These are phyloP conservation scores for Neopestalotiopsis sp. DNA, from an alignment of 2,329 filamentous ascomycete genomes.

Conservation along the genomic window DNA sequence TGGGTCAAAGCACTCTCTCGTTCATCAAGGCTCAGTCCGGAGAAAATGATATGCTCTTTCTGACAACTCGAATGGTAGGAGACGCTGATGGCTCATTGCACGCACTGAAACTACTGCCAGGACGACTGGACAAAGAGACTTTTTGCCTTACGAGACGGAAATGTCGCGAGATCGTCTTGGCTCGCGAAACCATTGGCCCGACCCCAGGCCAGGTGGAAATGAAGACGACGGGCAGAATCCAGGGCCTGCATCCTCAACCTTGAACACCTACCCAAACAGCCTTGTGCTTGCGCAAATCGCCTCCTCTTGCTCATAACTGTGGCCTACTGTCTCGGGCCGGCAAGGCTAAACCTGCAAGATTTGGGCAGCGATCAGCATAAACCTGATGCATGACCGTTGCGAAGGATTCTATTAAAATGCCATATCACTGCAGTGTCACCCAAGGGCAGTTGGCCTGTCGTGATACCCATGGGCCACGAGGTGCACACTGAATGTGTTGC, in stretches of 20 bases:
- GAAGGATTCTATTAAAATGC: not conserved
- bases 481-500: not conserved
- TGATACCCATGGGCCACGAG: not conserved
- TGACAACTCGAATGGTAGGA: not conserved
- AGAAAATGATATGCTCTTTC: not conserved
- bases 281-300: not conserved
- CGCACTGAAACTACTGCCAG: not conserved
- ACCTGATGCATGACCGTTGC: not conserved
- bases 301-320: not conserved
- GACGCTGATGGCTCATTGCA: not conserved
- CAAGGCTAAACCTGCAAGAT: not conserved
- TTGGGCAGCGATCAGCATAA: not conserved
- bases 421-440: not conserved
- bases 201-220: not conserved
- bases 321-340: not conserved
- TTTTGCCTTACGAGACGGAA: too few relatives aligned
- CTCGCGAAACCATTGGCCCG: not conserved
- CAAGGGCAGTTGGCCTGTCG: not conserved
- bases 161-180: not conserved
- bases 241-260: not conserved
- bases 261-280: not conserved
- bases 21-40: not conserved
- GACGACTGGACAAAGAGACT: not conserved
- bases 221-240: not conserved
- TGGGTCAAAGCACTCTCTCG: not conserved